Conservation (phyloP, 345 rosid species). For the Salix dunnii region DNA sequence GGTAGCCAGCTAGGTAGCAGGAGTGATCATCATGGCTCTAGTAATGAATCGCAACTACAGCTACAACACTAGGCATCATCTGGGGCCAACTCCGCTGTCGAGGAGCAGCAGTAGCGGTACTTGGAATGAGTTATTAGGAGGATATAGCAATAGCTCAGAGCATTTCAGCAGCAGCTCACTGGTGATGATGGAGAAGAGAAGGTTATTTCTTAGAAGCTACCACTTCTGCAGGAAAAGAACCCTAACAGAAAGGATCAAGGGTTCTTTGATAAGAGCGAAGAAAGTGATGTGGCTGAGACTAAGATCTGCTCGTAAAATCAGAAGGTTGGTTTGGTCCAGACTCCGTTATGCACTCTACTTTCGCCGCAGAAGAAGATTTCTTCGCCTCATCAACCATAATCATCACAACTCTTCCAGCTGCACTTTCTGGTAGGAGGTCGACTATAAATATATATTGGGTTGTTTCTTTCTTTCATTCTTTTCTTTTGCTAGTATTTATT, state of each 20-base stretch:
- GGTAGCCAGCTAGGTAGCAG: neutral
- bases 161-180: neutral
- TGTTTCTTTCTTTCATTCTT: neutral
- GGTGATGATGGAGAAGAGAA: slow-evolving; percentile 73
- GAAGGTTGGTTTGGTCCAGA: slow-evolving; percentile 54
- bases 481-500: neutral
- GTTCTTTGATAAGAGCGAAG: slow-evolving; percentile 45
- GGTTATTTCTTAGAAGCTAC: slow-evolving; percentile 69
- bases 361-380: slow-evolving; percentile 46
- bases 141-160: no score
- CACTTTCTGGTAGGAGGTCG: slow-evolving; percentile 14
- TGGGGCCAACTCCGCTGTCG: neutral
- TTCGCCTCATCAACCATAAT: slow-evolving; percentile 33
- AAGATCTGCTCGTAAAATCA: slow-evolving; percentile 40
- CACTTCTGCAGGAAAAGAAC: slow-evolving; percentile 66
- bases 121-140: neutral
- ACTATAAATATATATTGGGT: neutral
- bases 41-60: slow-evolving; percentile 2
- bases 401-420: slow-evolving; percentile 20
- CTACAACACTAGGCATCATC: neutral
- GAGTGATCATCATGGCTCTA: neutral
- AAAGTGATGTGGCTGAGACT: slow-evolving; percentile 48
- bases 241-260: slow-evolving; percentile 46
- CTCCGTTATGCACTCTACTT: slow-evolving; percentile 39
- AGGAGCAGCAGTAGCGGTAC: neutral